Evolutionary conservation across 2,329 filamentous ascomycete species (phyloP), one percentile per base, ranked within the genome.

Genomic region (Trichoderma pleuroti): DNA sequence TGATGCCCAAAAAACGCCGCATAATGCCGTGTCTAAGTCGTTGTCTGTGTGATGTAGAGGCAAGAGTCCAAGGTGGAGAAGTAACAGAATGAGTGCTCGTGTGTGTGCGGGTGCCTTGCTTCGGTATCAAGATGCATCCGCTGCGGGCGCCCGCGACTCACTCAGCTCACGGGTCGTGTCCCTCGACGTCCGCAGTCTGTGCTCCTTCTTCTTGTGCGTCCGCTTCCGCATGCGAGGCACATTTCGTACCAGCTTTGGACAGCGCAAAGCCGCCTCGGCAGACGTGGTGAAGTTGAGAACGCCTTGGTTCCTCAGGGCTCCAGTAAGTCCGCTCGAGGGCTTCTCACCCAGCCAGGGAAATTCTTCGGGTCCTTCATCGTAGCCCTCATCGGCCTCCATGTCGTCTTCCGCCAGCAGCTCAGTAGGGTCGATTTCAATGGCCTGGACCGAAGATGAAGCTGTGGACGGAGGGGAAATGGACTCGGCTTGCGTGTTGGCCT

Each of bases 351-450:
- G 69, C 76, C 76, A 79, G 16, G 73, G 68, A 34, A 76, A 73
- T 46, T 78, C 75, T 11, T 77, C 76, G 0, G 73, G 71, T 0
- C 74, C 73, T 52, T 77, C 77, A 62, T 72, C 75, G 56, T 74
- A 77, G 42, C 76, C 76, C 60, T 79, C 78, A 24, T 79, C 78
- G 5, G 75, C 78, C 49, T 79, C 75, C 4, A 77, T 65, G 39
- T 70, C 70, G 18, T n/a, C 46, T 16, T 52, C 59, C 28, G 32
- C 30, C n/a, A 60, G 32, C n/a, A 60, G 32, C 14, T 65, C 57
- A 21, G 46, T 54, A 39, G 65, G 59, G n/a, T 69, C 70, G 21
- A 64, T 69, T 21, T 71, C 70, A 7, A 68, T 60, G 12, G 9
- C 14, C 12, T 60, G 46, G 30, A 18, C 30, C 6, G 60, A n/a